Conservation (phyloP, 2,329 filamentous ascomycete species). For the Fusarium pininemorale region DNA sequence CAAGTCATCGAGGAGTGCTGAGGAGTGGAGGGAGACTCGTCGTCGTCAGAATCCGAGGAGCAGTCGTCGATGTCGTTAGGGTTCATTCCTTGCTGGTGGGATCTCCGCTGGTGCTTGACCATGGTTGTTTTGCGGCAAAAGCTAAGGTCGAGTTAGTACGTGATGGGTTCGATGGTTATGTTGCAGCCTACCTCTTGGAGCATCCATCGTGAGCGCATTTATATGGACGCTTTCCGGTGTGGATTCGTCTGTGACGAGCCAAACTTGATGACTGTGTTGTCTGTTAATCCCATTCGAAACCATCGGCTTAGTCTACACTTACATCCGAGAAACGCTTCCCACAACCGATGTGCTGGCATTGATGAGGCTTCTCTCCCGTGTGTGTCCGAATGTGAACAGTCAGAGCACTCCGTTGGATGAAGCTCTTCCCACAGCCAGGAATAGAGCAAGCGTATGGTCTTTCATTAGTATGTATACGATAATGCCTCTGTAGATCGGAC, state of each 20-base stretch:
- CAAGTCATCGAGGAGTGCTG: slow-evolving; percentile 63
- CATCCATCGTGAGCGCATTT: slow-evolving; percentile 70
- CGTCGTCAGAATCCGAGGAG: slow-evolving; percentile 65
- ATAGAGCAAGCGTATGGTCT: slow-evolving; percentile 70
- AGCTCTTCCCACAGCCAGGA: slow-evolving; percentile 72
- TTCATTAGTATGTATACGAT: slow-evolving; percentile 77
- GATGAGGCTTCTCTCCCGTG: slow-evolving; percentile 76
- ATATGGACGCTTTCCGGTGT: slow-evolving; percentile 73
- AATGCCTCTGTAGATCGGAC: slow-evolving; percentile 75
- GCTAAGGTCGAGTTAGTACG: slow-evolving; percentile 51
- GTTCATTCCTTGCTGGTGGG: slow-evolving; percentile 67
- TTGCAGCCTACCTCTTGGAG: slow-evolving; percentile 62
- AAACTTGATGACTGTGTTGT: slow-evolving; percentile 67
- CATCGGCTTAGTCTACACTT: slow-evolving; percentile 44
- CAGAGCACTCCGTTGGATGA: slow-evolving; percentile 75
- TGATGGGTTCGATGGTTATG: not conserved
- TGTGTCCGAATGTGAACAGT: slow-evolving; percentile 77
- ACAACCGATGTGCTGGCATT: slow-evolving; percentile 72
- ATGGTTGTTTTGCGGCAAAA: slow-evolving; percentile 78
- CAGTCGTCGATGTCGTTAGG: slow-evolving; percentile 64
- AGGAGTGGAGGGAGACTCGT: slow-evolving; percentile 68
- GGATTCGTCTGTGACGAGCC: slow-evolving; percentile 71
- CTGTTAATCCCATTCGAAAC: slow-evolving; percentile 8
- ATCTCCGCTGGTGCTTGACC: slow-evolving; percentile 72
- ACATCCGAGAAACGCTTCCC: slow-evolving; percentile 77